Conservation (phyloP, 257 asterid species). For the Solanum medicagineum region DNA sequence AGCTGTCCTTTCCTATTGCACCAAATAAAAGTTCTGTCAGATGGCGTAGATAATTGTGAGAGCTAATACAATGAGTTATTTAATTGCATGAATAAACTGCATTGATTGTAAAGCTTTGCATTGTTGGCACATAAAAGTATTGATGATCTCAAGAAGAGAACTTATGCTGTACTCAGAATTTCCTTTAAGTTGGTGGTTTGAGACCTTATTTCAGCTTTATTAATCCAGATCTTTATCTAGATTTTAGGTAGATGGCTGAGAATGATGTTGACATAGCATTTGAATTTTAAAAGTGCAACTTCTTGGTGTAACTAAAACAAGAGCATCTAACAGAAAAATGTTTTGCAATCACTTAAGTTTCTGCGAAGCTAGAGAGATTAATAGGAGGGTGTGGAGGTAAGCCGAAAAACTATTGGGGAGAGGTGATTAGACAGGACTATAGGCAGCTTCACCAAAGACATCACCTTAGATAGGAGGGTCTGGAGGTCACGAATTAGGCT, state of each 20-base stretch:
- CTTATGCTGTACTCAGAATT: not conserved
- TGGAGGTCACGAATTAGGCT: not conserved
- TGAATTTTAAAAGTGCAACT: not conserved
- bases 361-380: not conserved
- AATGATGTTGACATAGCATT: not conserved
- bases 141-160: not conserved
- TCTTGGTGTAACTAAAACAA: not conserved
- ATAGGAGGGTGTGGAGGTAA: not conserved
- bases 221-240: not conserved
- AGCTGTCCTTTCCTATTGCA: not conserved
- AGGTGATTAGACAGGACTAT: not conserved
- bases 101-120: not conserved
- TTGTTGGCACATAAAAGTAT: not conserved
- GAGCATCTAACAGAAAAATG: not conserved
- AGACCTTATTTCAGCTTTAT: not conserved
- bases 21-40: not conserved
- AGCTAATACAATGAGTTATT: not conserved
- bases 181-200: not conserved
- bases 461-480: not conserved
- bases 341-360: not conserved
- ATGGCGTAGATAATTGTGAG: not conserved
- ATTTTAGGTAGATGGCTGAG: not conserved
- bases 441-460: not conserved
- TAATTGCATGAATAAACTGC: not conserved
- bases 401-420: not conserved